Base-by-base conservation (phyloP, 805 yeast genomes). In the Schwanniomyces polymorphus region DNA sequence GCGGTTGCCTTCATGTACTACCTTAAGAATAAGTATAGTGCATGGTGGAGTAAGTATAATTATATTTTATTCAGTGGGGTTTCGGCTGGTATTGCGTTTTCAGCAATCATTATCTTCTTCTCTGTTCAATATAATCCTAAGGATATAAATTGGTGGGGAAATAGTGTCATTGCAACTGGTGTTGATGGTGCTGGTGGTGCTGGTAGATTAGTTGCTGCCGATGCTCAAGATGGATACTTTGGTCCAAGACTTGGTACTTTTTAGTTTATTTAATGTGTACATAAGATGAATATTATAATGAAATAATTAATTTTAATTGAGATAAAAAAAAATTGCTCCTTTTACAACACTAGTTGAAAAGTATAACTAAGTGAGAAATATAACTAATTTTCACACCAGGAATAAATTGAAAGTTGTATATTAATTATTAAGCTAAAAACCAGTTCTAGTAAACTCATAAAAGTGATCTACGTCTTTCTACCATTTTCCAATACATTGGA, bases 131-230 rank as follows among this genome's bases (percentile, higher is more conserved):
- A 54, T 27, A 49, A 57, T 27, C 48, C 47, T 23, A 51, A 57
- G 11, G 12, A 12, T 4, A 51, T 47, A 45, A 41, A 46, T 7
- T 86, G 91, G 91, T 86, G 91, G 91, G 91, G 90, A 16, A 79
- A 75, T 46, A 61, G 57, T 41, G 82, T 78, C 38, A 64, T 70
- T 29, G 26, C 12, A 25, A 31, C 27, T 25, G 47, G 47, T 38
- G 23, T 44, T 29, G 47, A 44, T 26, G 47, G 47, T 9, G 42
- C 29, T 21, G 47, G 47, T 14, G 47, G 47, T 16, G 38, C 29
- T 26, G 28, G 49, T n/a, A 42, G 46, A 16, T 48, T 54, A 34
- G 53, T 58, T 48, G 61, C 58, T 1, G 50, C 63, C 7, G 45
- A 26, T 4, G 69, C 64, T 11, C 65, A 63, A 1, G 65, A 55